Conservation (phyloP, 164 flowering plant species). For the Hamamelis virginiana region DNA sequence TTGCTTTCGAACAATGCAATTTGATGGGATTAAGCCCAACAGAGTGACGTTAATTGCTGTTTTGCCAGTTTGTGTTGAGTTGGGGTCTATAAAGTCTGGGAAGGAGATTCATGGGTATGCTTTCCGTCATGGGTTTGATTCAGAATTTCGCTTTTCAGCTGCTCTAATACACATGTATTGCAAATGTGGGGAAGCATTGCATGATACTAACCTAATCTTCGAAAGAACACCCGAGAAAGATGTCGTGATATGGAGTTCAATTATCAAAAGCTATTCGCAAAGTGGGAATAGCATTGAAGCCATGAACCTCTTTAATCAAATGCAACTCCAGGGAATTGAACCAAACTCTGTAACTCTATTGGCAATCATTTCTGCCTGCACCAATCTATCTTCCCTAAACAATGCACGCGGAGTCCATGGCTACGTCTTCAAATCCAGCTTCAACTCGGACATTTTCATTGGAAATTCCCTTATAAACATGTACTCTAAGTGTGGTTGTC, state of each 20-base stretch:
- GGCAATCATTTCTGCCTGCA: conserved; percentile 43
- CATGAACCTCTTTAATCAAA: conserved; percentile 36
- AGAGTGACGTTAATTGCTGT: conserved; percentile 46
- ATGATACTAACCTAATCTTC: conserved; percentile 31
- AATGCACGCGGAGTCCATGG: conserved; percentile 45
- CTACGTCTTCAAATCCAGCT: conserved; percentile 35
- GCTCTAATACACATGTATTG: conserved; percentile 50
- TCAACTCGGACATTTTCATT: conserved; percentile 26
- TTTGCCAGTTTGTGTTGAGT: conserved; percentile 45
- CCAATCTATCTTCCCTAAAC: conserved; percentile 20
- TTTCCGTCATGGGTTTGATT: conserved; percentile 40
- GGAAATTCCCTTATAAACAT: conserved; percentile 57
- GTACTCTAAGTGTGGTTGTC: conserved; percentile 65
- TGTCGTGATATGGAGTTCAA: conserved; percentile 58
- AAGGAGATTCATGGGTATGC: conserved; percentile 61
- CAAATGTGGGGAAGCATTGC: conserved; percentile 20
- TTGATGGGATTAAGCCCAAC: conserved; percentile 44
- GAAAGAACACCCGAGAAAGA: conserved; percentile 37
- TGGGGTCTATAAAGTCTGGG: conserved; percentile 25
- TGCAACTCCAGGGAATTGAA: conserved; percentile 43
- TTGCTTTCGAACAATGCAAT: conserved; percentile 48
- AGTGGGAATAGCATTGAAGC: conserved; percentile 26
- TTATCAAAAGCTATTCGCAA: conserved; percentile 38
- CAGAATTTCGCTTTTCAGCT: conserved; percentile 34
- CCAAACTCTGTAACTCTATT: conserved; percentile 55